Evolutionary conservation across 2,329 filamentous ascomycete species (phyloP), one percentile per base, ranked within the genome.

Genomic region (Aspergillus melleus): DNA sequence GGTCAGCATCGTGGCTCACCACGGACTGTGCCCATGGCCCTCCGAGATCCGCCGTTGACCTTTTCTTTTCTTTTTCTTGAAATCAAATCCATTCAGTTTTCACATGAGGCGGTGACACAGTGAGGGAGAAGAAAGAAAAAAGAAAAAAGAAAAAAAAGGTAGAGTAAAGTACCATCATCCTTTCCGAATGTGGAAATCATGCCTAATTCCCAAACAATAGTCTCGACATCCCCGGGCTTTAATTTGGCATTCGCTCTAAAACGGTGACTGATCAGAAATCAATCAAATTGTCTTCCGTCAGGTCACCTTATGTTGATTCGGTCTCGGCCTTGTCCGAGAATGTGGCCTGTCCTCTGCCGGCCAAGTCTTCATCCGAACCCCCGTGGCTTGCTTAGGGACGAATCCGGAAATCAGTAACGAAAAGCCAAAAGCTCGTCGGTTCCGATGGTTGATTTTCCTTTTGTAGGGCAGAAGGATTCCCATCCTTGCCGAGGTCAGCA

Each of bases 31-130:
- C 42, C 42, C 9, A 46, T 46, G 42, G n/a, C 42, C 30, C 42
- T n/a, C 42, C 42, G 42, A 46, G 42, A 46, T 50, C 22, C 22
- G 47, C 20, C 16, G 20, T 29, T 14, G 19, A 50, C 22, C 29
- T 50, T 50, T 50, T 20, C n/a, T 50, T 50, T 20, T 16, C 24
- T 26, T 29, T 32, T 32, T 32, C 30, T 10, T 32, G 22, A 24
- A 24, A 24, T 24, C 3, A 24, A 24, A 11, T 5, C 12, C 12
- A 1, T 50, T 19, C 20, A 19, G 22, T 29, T 32, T 56, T 20
- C 46, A 39, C 26, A 52, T 57, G 47, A 44, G 57, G 57, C 52
- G 44, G 46, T 55, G 57, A 46, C 47, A 52, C 32, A 14, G 20
- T 47, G 24, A 26, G 24, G 2, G 26, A 29, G 26, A 2, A 4